These are phyloP conservation scores for Henningerozyma blattae DNA, from an alignment of 805 yeast genomes.

Conservation along the genomic window DNA sequence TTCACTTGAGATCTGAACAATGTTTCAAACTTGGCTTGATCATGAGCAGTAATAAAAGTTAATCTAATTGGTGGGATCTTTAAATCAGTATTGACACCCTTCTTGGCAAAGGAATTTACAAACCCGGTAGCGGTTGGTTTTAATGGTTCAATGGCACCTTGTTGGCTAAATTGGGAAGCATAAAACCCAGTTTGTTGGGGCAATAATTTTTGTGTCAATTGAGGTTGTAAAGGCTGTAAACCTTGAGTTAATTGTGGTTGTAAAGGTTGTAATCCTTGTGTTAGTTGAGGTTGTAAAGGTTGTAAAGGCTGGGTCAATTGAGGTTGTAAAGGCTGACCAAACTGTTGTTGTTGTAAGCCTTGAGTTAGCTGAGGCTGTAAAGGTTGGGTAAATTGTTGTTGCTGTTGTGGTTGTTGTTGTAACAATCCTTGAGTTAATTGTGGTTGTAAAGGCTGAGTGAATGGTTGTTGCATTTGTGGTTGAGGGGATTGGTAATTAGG, in stretches of 20 bases:
- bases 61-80: constrained; percentile 68
- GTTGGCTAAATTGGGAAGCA: constrained; percentile 13
- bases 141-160: constrained; percentile 20
- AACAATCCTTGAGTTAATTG: neutral
- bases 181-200: constrained; percentile 36
- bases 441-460: neutral
- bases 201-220: constrained; percentile 4
- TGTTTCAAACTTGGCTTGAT: constrained; percentile 78
- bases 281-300: constrained; percentile 5
- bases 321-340: constrained; percentile 4
- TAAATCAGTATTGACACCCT: constrained; percentile 41
- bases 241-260: constrained; percentile 12
- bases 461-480: neutral
- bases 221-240: constrained; percentile 12
- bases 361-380: neutral
- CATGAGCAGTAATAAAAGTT: constrained; percentile 73
- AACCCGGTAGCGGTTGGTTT: constrained; percentile 38
- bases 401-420: neutral
- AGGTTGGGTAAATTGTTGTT: constrained; percentile 7
- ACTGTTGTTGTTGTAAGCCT: neutral
- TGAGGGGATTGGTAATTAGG: neutral
- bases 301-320: constrained; percentile 6
- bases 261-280: constrained; percentile 8
- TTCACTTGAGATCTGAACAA: constrained; percentile 72
- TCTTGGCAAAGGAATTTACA: constrained; percentile 29